A percentile compares a stretch with the other conserved stretches of the same genome.
These are phyloP conservation scores for Penicillium nordicum DNA, from an alignment of 2,329 filamentous ascomycete genomes.

Conservation along the genomic window DNA sequence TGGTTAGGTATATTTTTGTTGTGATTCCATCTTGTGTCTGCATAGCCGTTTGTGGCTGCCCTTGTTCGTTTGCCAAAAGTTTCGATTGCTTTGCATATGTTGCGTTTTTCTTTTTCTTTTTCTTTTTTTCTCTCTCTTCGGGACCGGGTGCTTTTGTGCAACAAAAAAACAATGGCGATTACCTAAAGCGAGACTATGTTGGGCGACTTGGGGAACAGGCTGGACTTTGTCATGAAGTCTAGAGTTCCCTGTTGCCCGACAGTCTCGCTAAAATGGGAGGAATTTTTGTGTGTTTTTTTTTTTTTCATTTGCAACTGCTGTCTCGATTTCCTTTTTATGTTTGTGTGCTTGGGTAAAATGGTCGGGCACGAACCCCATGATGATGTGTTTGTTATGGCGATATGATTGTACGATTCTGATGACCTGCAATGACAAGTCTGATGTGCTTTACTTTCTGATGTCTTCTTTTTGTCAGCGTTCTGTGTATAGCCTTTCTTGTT, in stretches of 20 bases:
- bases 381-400: constrained; percentile 23
- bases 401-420: constrained; percentile 38
- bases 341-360: constrained; percentile 10
- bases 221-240: not conserved
- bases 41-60: constrained; percentile 9
- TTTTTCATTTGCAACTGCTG: constrained; percentile 22
- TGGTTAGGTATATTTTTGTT: constrained; percentile 7
- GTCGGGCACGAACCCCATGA: not conserved
- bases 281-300: constrained; percentile 17
- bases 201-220: not conserved
- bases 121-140: not conserved
- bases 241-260: not conserved
- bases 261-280: constrained; percentile 16
- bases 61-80: constrained; percentile 19
- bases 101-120: not conserved
- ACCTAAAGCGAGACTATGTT: constrained; percentile 1
- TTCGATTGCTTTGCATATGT: constrained; percentile 8
- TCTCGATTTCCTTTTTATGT: constrained; percentile 13
- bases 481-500: constrained; percentile 14
- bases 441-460: constrained; percentile 18
- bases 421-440: constrained; percentile 31
- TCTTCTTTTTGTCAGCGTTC: constrained; percentile 16
- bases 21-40: constrained; percentile 8
- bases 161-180: constrained; percentile 12
- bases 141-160: constrained; percentile 18